Conservation (phyloP, 257 asterid genomes). For the Lithospermum erythrorhizon region DNA sequence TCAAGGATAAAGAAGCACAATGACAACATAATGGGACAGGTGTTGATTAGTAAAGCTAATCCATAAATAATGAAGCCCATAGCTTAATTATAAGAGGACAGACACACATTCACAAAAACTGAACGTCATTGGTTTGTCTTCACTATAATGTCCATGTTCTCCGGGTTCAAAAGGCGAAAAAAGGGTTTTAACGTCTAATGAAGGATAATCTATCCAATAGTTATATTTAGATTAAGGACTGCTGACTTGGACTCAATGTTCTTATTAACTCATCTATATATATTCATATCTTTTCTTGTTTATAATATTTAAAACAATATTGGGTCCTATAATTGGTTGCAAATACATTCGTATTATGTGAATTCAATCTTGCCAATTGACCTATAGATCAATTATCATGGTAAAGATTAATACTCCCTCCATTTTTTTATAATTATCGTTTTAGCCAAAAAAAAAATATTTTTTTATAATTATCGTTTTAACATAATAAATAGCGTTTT, state of each 20-base stretch:
- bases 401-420: too few relatives aligned
- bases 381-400: too few relatives aligned
- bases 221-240: neutral
- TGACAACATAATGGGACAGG: slow-evolving; percentile 10
- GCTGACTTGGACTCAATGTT: neutral
- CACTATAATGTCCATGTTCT: slow-evolving; percentile 10
- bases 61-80: slow-evolving; percentile 11
- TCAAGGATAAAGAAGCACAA: slow-evolving; percentile 1
- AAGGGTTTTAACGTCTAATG: slow-evolving; percentile 3
- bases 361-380: too few relatives aligned
- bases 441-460: too few relatives aligned
- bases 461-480: too few relatives aligned
- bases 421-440: too few relatives aligned
- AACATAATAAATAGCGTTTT: too few relatives aligned
- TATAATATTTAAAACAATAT: too few relatives aligned
- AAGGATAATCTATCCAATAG: slow-evolving; percentile 8
- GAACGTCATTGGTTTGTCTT: slow-evolving; percentile 24
- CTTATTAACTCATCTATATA: too few relatives aligned
- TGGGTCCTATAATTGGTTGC: neutral
- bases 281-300: neutral
- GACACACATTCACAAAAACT: slow-evolving; percentile 19
- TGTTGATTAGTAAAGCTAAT: slow-evolving; percentile 23
- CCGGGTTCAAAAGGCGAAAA: neutral
- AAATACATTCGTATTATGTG: too few relatives aligned
- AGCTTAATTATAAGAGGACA: slow-evolving; percentile 18